Evolutionary conservation across 345 rosid species (phyloP).

Genomic region (Excoecaria cochinchinensis): DNA sequence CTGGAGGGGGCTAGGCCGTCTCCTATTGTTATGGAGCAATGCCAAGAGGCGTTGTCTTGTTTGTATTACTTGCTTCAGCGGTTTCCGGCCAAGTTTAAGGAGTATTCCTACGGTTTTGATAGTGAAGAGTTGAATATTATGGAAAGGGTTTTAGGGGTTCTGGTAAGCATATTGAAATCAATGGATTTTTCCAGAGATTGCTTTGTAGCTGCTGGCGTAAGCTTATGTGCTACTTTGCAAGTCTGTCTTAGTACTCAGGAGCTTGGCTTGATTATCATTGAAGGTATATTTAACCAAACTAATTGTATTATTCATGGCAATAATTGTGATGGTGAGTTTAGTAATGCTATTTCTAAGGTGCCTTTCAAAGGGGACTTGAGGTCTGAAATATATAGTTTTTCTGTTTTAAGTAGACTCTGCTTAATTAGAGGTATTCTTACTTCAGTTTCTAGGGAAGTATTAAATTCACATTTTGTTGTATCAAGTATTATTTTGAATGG

Average conservation of each 20-base stretch:
- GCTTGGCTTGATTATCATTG: conserved; percentile 64
- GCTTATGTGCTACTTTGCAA: conserved; percentile 79
- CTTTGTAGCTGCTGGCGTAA: conserved; percentile 90
- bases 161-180: conserved; percentile 61
- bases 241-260: conserved; percentile 65
- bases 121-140: conserved; percentile 42
- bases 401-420: conserved; percentile 78
- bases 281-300: conserved; percentile 54
- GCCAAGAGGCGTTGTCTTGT: conserved; percentile 90
- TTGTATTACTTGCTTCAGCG: conserved; percentile 89
- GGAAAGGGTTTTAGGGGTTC: conserved; percentile 56
- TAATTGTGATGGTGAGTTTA: conserved; percentile 29
- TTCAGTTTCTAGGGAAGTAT: conserved; percentile 69
- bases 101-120: conserved; percentile 16
- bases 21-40: conserved; percentile 90
- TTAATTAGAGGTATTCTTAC: conserved; percentile 97
- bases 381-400: conserved; percentile 52
- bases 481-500: conserved; percentile 25
- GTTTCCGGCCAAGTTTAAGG: conserved; percentile 58
- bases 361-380: conserved; percentile 64
- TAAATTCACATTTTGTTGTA: conserved; percentile 53
- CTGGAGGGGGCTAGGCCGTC: conserved; percentile 72
- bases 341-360: conserved; percentile 48
- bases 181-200: conserved; percentile 79
- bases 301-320: conserved; percentile 26